Evolutionary conservation across 2,329 filamentous ascomycete genomes (phyloP), one percentile per base, ranked within the genome.

Genomic region (Penicillium freii): DNA sequence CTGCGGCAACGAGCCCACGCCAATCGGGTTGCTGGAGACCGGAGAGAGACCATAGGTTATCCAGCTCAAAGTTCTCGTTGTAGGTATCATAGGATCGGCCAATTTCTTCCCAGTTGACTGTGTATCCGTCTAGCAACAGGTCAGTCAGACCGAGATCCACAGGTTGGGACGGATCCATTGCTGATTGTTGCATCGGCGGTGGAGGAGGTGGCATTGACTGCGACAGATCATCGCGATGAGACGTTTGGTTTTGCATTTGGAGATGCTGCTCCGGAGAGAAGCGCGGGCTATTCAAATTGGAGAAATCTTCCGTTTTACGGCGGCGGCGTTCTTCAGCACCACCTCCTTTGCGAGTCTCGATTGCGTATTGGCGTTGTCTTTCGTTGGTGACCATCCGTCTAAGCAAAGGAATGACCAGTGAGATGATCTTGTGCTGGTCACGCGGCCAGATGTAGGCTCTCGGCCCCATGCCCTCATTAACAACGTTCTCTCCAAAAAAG

Each of bases 331-430:
- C 78, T 6, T 75, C 73, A 1, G 64, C 27, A 36, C 71, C 71
- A 4, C 77, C 77, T 11, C 78, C 77, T 60, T 81, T 84, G 40
- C 82, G 75, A 1, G 80, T 82, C 67, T 83, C 81, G 31, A 83
- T 79, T 1, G 82, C 82, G 68, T 85, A 85, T 64, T 81, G 76
- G 38, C 82, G 74, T 65, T 85, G 82, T 25, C 82, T 75, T 66
- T 85, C 83, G 57, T 85, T 85, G 17, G 82, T 84, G 13, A 85
- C 82, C 81, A 85, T 84, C 25, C 82, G 75, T 56, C 82, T 71
- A 57, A 85, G 72, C 45, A 85, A 68, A 13, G 82, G 82, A 59
- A 82, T 84, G n/a, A 84, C 79, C 23, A 83, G 70, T n/a, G 78
- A 76, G 40, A 85, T 81, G 49, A 85, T 82, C 58, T 80, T 80